These are phyloP conservation scores for Emydomyces testavorans DNA, from an alignment of 2,329 filamentous ascomycete genomes.

Conservation along the genomic window DNA sequence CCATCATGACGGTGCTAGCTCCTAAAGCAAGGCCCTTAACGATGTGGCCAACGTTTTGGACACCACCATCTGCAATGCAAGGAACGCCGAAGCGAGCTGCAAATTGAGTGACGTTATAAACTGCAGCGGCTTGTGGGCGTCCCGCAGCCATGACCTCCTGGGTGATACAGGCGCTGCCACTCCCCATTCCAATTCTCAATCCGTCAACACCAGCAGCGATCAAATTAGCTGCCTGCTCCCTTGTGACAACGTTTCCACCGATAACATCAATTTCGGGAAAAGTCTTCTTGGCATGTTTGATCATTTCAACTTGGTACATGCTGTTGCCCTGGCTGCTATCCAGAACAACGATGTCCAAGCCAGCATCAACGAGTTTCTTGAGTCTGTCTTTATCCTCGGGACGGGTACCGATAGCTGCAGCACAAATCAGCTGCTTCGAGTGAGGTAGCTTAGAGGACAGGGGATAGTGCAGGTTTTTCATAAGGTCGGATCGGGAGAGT, in stretches of 20 bases:
- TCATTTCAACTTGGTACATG: conserved; percentile 97
- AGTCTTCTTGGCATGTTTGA: conserved; percentile 85
- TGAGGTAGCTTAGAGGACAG: conserved; percentile 90
- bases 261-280: conserved; percentile 86
- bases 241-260: conserved; percentile 94
- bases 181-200: conserved; percentile 97
- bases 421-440: conserved; percentile 94
- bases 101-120: conserved; percentile 80
- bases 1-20: conserved; percentile 98
- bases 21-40: conserved; percentile 95
- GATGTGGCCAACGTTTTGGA: conserved; percentile 97
- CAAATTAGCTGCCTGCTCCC: conserved; percentile 83
- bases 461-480: conserved; percentile 97
- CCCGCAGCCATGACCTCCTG: conserved; percentile 99
- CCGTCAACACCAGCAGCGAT: conserved; percentile 93
- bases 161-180: conserved; percentile 94
- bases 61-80: conserved; percentile 93
- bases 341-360: conserved; percentile 86
- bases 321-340: conserved; percentile 97
- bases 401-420: conserved; percentile 88
- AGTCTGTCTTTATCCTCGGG: conserved; percentile 84
- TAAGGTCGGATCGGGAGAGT: conserved; percentile 87
- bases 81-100: conserved; percentile 89
- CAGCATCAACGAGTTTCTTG: conserved; percentile 79
- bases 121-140: conserved; percentile 84